Conservation (phyloP, 2,329 filamentous ascomycete species). For the Epicoccum sorghinum region DNA sequence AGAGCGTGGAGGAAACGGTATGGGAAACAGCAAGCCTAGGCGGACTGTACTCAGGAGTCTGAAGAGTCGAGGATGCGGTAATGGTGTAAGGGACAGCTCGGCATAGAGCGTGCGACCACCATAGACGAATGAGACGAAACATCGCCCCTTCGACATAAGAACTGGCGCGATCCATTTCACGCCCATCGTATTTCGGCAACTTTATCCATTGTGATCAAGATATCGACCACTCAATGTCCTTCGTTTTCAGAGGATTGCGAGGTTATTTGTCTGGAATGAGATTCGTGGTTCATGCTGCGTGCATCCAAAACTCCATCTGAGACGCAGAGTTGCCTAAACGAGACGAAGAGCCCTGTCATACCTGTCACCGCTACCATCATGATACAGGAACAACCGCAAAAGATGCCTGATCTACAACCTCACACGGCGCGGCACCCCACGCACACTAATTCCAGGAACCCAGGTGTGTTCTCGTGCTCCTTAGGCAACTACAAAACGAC, state of each 20-base stretch:
- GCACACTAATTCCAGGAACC: neutral
- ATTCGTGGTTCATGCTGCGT: slow-evolving; percentile 7
- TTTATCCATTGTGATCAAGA: neutral
- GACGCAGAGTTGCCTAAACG: slow-evolving; percentile 11
- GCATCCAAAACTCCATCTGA: slow-evolving; percentile 14
- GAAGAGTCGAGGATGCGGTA: neutral
- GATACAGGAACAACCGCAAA: slow-evolving; percentile 18
- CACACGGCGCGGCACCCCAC: slow-evolving; percentile 14
- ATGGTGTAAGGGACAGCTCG: neutral
- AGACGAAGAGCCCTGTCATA: slow-evolving; percentile 19
- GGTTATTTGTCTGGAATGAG: neutral
- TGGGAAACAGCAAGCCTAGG: slow-evolving; percentile 49
- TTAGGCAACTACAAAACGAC: slow-evolving; percentile 14
- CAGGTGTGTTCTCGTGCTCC: slow-evolving; percentile 4
- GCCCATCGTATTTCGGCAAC: neutral
- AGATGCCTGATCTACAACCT: slow-evolving; percentile 21
- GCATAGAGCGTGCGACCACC: neutral
- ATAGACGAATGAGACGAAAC: neutral
- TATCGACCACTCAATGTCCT: neutral
- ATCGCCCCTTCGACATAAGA: neutral
- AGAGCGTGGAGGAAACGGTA: slow-evolving; percentile 79
- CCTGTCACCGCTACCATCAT: slow-evolving; percentile 13
- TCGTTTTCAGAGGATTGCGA: neutral
- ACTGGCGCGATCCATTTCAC: neutral
- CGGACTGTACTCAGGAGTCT: neutral